Evolutionary conservation across 768 basidiomycete species (phyloP).

Genomic region (Amanita subjunquillea): DNA sequence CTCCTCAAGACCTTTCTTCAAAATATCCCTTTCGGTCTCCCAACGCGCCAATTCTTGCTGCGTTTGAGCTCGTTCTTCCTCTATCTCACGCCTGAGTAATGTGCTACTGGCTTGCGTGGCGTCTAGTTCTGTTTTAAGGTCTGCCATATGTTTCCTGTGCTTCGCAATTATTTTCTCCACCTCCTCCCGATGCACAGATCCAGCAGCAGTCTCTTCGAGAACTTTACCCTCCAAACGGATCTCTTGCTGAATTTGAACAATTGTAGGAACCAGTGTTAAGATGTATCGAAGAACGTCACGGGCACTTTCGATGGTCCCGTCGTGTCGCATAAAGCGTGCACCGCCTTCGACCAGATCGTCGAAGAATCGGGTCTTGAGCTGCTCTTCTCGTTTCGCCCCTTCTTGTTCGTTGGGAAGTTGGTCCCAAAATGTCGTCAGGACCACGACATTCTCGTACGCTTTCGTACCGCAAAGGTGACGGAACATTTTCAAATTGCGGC

Average conservation of each 20-base stretch:
- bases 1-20: not conserved
- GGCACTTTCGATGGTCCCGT: slow-evolving; percentile 19
- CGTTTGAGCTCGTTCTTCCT: not conserved
- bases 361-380: slow-evolving; percentile 29
- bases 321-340: slow-evolving; percentile 25
- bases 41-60: not conserved
- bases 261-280: slow-evolving; percentile 6
- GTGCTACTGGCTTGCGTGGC: not conserved
- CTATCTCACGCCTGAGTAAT: not conserved
- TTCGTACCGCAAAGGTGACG: slow-evolving; percentile 32
- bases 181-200: slow-evolving; percentile 24
- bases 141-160: slow-evolving; percentile 21
- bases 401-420: slow-evolving; percentile 19
- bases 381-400: slow-evolving; percentile 21
- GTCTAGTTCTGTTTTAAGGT: slow-evolving; percentile 13
- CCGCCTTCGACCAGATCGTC: slow-evolving; percentile 29
- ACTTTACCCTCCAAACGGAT: slow-evolving; percentile 10
- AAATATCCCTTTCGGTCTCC: not conserved
- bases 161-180: slow-evolving; percentile 21
- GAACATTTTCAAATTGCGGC: slow-evolving; percentile 33
- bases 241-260: slow-evolving; percentile 11
- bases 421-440: slow-evolving; percentile 37
- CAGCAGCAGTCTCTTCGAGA: slow-evolving; percentile 26
- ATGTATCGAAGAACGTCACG: slow-evolving; percentile 21
- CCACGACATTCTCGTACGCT: slow-evolving; percentile 31